Evolutionary conservation across 2,329 filamentous ascomycete species (phyloP).

Genomic region (Fusarium poae): DNA sequence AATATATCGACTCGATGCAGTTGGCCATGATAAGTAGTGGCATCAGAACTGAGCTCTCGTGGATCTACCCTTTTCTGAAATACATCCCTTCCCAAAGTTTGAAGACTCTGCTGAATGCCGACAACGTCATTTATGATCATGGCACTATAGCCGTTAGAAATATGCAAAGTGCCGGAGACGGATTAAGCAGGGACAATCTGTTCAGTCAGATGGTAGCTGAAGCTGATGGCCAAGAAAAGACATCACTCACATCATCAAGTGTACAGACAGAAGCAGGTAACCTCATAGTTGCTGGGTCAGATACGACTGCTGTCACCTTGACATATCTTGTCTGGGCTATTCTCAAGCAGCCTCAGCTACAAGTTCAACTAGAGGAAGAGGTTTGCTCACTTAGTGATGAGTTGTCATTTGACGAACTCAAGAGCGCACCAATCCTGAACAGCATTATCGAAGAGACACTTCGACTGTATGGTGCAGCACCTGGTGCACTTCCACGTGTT

Average conservation of each 20-base stretch:
- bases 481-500: slow-evolving; percentile 14
- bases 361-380: slow-evolving; percentile 11
- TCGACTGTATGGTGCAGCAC: slow-evolving; percentile 32
- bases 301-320: slow-evolving; percentile 25
- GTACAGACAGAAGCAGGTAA: slow-evolving; percentile 8
- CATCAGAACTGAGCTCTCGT: background rate
- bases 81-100: background rate
- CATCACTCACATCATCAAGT: rapidly evolving
- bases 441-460: slow-evolving; percentile 33
- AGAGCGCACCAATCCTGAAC: slow-evolving; percentile 12
- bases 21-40: background rate
- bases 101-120: background rate
- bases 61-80: background rate
- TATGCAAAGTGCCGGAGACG: slow-evolving; percentile 2
- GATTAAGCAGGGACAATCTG: background rate
- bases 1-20: slow-evolving; percentile 6
- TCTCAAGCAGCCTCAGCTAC: slow-evolving; percentile 8
- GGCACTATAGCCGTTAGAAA: background rate
- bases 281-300: slow-evolving; percentile 28
- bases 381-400: background rate
- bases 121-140: background rate
- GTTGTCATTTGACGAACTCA: background rate
- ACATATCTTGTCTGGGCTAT: slow-evolving; percentile 37
- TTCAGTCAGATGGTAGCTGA: slow-evolving; percentile 13
- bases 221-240: slow-evolving; percentile 10